These are phyloP conservation scores for Xylaria palmicola DNA, from an alignment of 495 filamentous ascomycete genomes.

Conservation along the genomic window DNA sequence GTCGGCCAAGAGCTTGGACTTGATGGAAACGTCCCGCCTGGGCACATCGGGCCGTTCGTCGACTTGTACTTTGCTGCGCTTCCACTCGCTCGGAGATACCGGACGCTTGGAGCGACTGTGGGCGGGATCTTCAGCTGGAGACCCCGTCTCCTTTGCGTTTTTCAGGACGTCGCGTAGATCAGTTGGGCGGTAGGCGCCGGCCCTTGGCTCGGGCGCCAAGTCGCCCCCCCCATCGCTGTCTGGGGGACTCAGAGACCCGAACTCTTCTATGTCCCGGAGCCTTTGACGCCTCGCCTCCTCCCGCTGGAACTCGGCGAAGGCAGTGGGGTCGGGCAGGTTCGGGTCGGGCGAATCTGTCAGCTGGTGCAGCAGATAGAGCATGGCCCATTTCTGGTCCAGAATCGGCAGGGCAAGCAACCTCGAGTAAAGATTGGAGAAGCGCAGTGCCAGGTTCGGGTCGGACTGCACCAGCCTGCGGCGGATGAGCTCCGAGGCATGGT, in stretches of 20 bases:
- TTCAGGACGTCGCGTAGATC: constrained; percentile 33
- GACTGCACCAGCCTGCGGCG: constrained; percentile 78
- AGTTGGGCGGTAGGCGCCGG: constrained; percentile 28
- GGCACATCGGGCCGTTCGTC: constrained; percentile 21
- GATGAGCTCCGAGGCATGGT: constrained; percentile 89
- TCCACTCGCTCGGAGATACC: constrained; percentile 23
- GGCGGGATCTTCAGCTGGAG: constrained; percentile 21
- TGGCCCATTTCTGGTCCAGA: constrained; percentile 92
- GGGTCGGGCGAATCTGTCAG: constrained; percentile 64
- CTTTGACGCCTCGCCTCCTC: constrained; percentile 24
- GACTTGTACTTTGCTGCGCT: constrained; percentile 18
- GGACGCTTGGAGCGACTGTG: constrained; percentile 13
- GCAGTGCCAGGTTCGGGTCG: constrained; percentile 79
- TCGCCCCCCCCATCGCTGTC: constrained; percentile 20
- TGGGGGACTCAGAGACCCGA: constrained; percentile 23
- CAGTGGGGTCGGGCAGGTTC: constrained; percentile 37
- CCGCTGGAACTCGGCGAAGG: constrained; percentile 33
- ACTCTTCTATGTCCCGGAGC: constrained; percentile 22
- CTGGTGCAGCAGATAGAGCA: constrained; percentile 84
- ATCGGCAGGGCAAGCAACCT: constrained; percentile 85
- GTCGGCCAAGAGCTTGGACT: constrained; percentile 50
- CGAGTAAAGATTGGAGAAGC: constrained; percentile 86
- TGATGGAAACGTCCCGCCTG: constrained; percentile 47
- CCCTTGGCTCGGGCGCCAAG: constrained; percentile 10
- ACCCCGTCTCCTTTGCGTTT: constrained; percentile 29